A percentile compares a stretch with the other conserved stretches of the same genome.
phyloP scores from a whole-genome alignment of 768 basidiomycete species.

The Suillus brevipes region DNA sequence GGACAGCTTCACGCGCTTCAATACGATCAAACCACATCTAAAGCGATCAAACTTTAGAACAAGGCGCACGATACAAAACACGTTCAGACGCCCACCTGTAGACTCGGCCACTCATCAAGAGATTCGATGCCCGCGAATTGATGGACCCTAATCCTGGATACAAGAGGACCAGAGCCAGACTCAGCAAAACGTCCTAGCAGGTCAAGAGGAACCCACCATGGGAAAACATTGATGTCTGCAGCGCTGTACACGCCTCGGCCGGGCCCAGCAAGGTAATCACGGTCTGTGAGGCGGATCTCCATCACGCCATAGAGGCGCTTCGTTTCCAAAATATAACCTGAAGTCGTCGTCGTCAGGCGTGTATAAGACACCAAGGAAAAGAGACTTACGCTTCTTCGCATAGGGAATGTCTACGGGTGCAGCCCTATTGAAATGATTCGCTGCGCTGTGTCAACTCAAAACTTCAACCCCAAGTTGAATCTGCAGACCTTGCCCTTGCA shows the following conservation, averaged over 20 bases:
- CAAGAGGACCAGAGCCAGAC: background rate
- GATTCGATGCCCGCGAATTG: constrained; percentile 34
- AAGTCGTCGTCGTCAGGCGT: too few species aligned
- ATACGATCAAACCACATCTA: background rate
- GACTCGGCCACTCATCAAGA: constrained; percentile 39
- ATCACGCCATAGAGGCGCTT: constrained; percentile 49
- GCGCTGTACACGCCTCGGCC: constrained; percentile 34
- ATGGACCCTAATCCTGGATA: constrained; percentile 35
- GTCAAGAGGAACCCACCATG: constrained; percentile 10
- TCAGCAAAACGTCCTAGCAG: background rate
- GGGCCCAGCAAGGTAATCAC: constrained; percentile 48
- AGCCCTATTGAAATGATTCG: constrained; percentile 39
- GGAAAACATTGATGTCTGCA: constrained; percentile 40
- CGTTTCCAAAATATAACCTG: constrained; percentile 48
- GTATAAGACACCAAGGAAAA: background rate
- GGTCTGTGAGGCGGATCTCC: constrained; percentile 42
- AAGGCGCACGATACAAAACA: background rate
- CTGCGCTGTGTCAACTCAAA: constrained; percentile 11
- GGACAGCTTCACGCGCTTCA: background rate
- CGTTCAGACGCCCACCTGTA: constrained; percentile 26
- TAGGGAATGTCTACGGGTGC: constrained; percentile 38
- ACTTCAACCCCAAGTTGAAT: background rate
- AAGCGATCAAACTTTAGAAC: background rate
- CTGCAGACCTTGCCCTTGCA: constrained; percentile 33
- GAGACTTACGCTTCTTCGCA: constrained; percentile 32